Evolutionary conservation across 164 flowering plant genomes (phyloP).

Genomic region (Pachysandra terminalis): DNA sequence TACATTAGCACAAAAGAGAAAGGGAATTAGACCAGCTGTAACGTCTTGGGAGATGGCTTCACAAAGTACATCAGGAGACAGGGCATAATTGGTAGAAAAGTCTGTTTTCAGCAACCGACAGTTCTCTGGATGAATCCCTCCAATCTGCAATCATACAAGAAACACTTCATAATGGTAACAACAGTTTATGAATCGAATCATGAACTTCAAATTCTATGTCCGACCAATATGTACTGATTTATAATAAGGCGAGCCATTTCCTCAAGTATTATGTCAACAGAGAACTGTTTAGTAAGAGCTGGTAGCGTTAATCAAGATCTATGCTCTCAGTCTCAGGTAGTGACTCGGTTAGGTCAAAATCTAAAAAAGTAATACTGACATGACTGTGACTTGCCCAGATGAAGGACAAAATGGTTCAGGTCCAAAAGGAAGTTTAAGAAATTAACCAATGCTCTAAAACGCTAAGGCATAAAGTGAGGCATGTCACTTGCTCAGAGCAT

Average conservation of each 20-base stretch:
- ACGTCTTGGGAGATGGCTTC: slow-evolving; percentile 58
- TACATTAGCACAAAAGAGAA: slow-evolving; percentile 80
- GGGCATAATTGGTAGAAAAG: slow-evolving; percentile 63
- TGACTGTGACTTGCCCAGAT: too few species aligned
- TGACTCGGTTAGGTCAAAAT: too few species aligned
- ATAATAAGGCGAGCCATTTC: not conserved
- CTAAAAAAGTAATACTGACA: too few species aligned
- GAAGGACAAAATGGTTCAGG: too few species aligned
- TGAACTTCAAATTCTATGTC: not conserved
- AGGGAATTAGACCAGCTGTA: slow-evolving; percentile 66
- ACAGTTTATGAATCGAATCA: not conserved
- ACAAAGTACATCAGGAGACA: slow-evolving; percentile 52
- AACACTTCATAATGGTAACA: slow-evolving; percentile 5
- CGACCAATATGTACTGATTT: not conserved
- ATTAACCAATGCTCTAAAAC: too few species aligned
- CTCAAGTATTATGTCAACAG: too few species aligned
- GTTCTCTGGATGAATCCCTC: slow-evolving; percentile 74
- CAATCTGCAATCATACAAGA: slow-evolving; percentile 57
- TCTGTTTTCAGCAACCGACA: slow-evolving; percentile 62
- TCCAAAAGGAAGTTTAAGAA: too few species aligned
- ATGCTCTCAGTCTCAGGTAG: too few species aligned
- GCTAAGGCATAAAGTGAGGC: too few species aligned
- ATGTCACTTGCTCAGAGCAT: too few species aligned
- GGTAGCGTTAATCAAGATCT: too few species aligned
- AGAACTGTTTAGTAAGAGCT: too few species aligned